Base-by-base conservation (phyloP, 1,139 yeast species). In the Meyerozyma smithsonii region DNA sequence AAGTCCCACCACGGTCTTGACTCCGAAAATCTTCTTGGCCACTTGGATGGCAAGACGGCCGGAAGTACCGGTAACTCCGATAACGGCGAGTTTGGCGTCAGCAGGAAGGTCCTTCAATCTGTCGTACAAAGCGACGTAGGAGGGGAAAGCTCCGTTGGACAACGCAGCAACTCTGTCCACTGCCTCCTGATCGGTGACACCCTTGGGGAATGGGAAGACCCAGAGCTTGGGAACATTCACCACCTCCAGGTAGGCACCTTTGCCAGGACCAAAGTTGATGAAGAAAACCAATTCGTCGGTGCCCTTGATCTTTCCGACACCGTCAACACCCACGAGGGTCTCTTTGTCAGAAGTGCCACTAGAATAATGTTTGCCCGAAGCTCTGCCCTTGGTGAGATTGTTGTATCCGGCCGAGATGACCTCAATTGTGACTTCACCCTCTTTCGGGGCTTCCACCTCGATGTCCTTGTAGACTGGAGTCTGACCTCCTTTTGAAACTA, bases 51-150 rank as follows among this genome's bases (percentile, higher is more conserved):
- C 52, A 28, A 52, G 33, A 25, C 39, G 46, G 5, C 58, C 58
- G 7, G 55, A 39, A 8, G 54, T 41, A 15, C 56, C 53, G 7
- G 56, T 49, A 23, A 43, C 58, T 8, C 56, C 56, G 12, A 49
- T 35, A 17, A 53, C 42, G 24, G 45, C 50, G 8, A 54, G 39
- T 5, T 30, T 30, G 21, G 34, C 20, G 16, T 17, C 34, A 1
- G 47, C 43, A 20, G 46, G 35, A 16, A 30, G n/a, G 26, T 40
- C 40, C 20, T 42, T 39, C n/a, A 35, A 39, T 21, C 46, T 17
- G 15, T 46, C 43, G 17, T 36, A 36, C 35, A 48, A 41, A 5
- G 49, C 50, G 21, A 37, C 30, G 17, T 37, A 34, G 8, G 48
- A 42, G 12, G 50, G 42, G 44, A 49, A 39, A 8, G 48, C 37